phyloP scores from a whole-genome alignment of 306 rosid genomes.

The Casuarina equisetifolia region DNA sequence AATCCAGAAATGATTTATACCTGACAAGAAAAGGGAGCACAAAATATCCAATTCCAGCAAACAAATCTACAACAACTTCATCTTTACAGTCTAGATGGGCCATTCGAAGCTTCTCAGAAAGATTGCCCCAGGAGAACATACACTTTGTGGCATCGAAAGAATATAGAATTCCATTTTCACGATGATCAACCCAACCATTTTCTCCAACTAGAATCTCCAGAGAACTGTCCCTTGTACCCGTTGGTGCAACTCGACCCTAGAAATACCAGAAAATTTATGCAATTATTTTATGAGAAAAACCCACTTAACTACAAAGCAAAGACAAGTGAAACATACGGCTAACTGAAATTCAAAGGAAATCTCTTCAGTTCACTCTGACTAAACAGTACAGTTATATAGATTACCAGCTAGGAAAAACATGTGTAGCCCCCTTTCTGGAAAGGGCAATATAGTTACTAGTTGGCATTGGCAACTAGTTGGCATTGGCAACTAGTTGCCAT shows the following conservation, averaged over 20 bases:
- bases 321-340: slow-evolving; percentile 3
- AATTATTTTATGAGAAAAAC: slow-evolving; percentile 5
- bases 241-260: slow-evolving; percentile 82
- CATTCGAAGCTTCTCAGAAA: slow-evolving; percentile 91
- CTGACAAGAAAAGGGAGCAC: slow-evolving; percentile 92
- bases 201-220: slow-evolving; percentile 88
- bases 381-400: neutral
- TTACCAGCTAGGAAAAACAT: neutral
- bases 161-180: slow-evolving; percentile 83
- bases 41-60: slow-evolving; percentile 95
- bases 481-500: neutral
- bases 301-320: slow-evolving; percentile 15
- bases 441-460: neutral
- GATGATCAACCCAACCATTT: slow-evolving; percentile 90
- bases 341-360: neutral
- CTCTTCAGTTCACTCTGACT: neutral
- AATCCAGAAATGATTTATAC: slow-evolving; percentile 35
- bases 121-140: slow-evolving; percentile 99
- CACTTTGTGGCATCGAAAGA: slow-evolving; percentile 88
- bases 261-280: slow-evolving; percentile 30
- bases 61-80: slow-evolving; percentile 78
- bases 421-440: neutral
- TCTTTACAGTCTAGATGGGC: slow-evolving; percentile 60
- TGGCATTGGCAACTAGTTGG: neutral
- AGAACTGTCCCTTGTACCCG: slow-evolving; percentile 86